These are phyloP conservation scores for Populus ilicifolia DNA, from an alignment of 345 rosid genomes.

Conservation along the genomic window DNA sequence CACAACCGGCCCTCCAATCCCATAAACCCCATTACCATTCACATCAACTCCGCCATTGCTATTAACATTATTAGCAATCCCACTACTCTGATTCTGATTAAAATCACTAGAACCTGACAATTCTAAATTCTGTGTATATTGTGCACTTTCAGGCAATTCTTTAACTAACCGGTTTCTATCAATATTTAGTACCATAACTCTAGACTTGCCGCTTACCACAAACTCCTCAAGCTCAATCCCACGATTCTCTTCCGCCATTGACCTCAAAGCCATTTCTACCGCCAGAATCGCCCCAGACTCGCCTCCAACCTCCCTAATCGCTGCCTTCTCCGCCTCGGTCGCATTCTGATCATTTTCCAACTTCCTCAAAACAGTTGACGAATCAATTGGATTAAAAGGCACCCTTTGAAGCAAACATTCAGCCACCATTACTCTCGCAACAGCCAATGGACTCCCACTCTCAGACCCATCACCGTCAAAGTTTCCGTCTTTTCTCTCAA, in stretches of 20 bases:
- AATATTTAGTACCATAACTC: conserved; percentile 77
- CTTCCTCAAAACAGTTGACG: conserved; percentile 76
- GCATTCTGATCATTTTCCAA: conserved; percentile 75
- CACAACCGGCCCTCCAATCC: conserved; percentile 35
- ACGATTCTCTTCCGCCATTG: conserved; percentile 80
- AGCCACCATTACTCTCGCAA: conserved; percentile 88
- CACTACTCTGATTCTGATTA: conserved; percentile 15
- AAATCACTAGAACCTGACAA: conserved; percentile 20
- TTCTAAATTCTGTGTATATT: conserved; percentile 34
- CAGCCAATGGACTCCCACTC: conserved; percentile 56
- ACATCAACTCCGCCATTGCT: conserved; percentile 19
- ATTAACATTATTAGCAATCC: conserved; percentile 6
- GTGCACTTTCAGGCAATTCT: conserved; percentile 70
- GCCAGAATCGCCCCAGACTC: conserved; percentile 74
- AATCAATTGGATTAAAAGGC: conserved; percentile 72
- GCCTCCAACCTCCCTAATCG: conserved; percentile 76
- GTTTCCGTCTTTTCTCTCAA: neutral
- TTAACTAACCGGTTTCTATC: conserved; percentile 65
- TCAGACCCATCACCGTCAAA: conserved; percentile 18
- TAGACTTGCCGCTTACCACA: conserved; percentile 72
- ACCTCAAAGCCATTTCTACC: conserved; percentile 74
- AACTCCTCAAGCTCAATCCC: conserved; percentile 84
- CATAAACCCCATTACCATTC: conserved; percentile 27
- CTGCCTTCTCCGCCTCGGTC: conserved; percentile 66
- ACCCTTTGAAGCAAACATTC: conserved; percentile 73